These are phyloP conservation scores for Backusella luteola DNA, from an alignment of 192 early-diverging fungal genomes.

Conservation along the genomic window DNA sequence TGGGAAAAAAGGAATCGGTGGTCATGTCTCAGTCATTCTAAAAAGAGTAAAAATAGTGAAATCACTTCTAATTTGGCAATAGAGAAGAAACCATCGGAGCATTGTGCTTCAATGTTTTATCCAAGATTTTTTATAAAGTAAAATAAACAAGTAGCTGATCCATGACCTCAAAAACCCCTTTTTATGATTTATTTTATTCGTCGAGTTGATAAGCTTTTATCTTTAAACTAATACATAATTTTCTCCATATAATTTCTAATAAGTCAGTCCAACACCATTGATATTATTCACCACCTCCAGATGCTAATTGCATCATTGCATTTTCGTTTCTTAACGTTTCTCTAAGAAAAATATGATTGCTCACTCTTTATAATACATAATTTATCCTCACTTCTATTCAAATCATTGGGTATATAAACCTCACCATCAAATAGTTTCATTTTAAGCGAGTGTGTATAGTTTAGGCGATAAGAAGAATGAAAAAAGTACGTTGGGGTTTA, in stretches of 20 bases:
- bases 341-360: too few relatives aligned
- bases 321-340: background rate
- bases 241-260: background rate
- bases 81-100: background rate
- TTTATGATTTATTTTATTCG: background rate
- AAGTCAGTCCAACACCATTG: background rate
- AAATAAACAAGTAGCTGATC: background rate
- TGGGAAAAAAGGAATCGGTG: too few relatives aligned
- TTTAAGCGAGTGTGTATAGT: too few relatives aligned
- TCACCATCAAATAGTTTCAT: background rate
- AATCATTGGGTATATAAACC: background rate
- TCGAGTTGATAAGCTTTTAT: background rate
- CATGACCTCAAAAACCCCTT: background rate
- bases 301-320: background rate
- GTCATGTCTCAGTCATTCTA: too few relatives aligned
- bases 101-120: background rate
- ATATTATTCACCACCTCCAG: background rate
- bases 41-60: background rate
- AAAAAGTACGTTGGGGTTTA: background rate
- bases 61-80: background rate
- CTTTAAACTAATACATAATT: background rate
- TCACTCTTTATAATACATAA: too few relatives aligned
- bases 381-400: background rate
- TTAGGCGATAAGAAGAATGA: background rate
- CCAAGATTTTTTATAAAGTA: background rate